Conservation (phyloP, 257 asterid species). For the Solanum virginianum region DNA sequence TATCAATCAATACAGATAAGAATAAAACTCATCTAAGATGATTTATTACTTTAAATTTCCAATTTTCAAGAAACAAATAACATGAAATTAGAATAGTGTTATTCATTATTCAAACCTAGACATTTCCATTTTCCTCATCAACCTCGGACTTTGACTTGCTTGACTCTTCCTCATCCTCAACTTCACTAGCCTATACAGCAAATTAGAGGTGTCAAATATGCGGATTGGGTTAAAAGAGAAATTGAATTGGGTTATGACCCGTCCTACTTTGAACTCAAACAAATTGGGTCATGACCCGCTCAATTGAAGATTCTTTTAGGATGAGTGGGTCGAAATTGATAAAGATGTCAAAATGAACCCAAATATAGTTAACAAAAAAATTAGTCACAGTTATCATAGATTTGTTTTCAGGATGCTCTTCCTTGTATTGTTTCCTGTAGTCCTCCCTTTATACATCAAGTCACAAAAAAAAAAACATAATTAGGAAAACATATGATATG, state of each 20-base stretch:
- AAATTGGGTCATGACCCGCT: too few relatives aligned
- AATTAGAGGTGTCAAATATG: too few relatives aligned
- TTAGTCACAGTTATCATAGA: slow-evolving; percentile 58
- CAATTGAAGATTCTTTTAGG: too few relatives aligned
- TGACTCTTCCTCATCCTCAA: slow-evolving; percentile 13
- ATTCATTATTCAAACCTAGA: slow-evolving; percentile 2
- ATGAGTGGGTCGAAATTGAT: too few relatives aligned
- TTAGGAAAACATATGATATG: too few relatives aligned
- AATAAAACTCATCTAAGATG: not conserved
- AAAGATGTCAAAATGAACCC: too few relatives aligned
- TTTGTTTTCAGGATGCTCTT: slow-evolving; percentile 68
- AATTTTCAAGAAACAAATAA: not conserved
- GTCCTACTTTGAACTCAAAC: too few relatives aligned
- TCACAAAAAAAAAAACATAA: not conserved
- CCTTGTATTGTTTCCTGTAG: slow-evolving; percentile 62
- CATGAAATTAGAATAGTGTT: not conserved
- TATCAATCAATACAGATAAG: not conserved
- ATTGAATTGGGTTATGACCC: too few relatives aligned
- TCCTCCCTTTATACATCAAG: slow-evolving; percentile 45
- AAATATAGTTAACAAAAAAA: not conserved
- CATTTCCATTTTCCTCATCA: slow-evolving; percentile 11
- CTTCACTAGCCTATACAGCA: not conserved
- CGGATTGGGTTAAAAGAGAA: too few relatives aligned
- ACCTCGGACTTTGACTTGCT: slow-evolving; percentile 24
- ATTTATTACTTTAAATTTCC: not conserved